Evolutionary conservation across 2,329 filamentous ascomycete species (phyloP).

Genomic region (Laburnicola sp.): DNA sequence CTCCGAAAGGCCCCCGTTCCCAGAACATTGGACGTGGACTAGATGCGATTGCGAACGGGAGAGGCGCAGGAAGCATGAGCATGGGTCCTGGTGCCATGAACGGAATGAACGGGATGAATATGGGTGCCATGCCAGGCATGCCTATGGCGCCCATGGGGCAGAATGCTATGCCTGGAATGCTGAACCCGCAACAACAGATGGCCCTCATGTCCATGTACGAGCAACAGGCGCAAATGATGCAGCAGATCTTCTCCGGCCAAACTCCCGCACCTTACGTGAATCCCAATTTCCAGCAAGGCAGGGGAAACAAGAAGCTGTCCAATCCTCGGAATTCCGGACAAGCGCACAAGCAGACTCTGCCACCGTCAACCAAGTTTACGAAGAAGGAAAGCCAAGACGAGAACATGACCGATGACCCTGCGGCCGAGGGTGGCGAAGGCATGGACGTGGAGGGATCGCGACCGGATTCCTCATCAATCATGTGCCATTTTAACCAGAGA

Average conservation of each 20-base stretch:
- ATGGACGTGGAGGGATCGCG: slow-evolving; percentile 68
- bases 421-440: slow-evolving; percentile 47
- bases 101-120: slow-evolving; percentile 30
- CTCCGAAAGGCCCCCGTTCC: slow-evolving; percentile 71
- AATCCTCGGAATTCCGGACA: slow-evolving; percentile 56
- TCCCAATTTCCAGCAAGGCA: slow-evolving; percentile 56
- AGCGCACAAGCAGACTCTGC: slow-evolving; percentile 52
- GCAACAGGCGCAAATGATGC: slow-evolving; percentile 70
- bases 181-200: slow-evolving; percentile 71
- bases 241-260: slow-evolving; percentile 43
- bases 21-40: slow-evolving; percentile 40
- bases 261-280: slow-evolving; percentile 57
- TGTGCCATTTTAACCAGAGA: slow-evolving; percentile 87
- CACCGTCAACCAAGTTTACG: slow-evolving; percentile 56
- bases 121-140: slow-evolving; percentile 39
- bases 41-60: slow-evolving; percentile 45
- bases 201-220: slow-evolving; percentile 77
- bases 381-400: slow-evolving; percentile 51
- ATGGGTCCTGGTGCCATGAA: slow-evolving; percentile 33
- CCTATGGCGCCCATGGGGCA: slow-evolving; percentile 41
- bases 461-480: slow-evolving; percentile 62
- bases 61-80: slow-evolving; percentile 41
- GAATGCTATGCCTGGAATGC: slow-evolving; percentile 55
- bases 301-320: slow-evolving; percentile 59
- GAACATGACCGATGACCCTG: slow-evolving; percentile 41